phyloP scores from a whole-genome alignment of 257 asterid genomes.

The Schizonepeta tenuifolia region DNA sequence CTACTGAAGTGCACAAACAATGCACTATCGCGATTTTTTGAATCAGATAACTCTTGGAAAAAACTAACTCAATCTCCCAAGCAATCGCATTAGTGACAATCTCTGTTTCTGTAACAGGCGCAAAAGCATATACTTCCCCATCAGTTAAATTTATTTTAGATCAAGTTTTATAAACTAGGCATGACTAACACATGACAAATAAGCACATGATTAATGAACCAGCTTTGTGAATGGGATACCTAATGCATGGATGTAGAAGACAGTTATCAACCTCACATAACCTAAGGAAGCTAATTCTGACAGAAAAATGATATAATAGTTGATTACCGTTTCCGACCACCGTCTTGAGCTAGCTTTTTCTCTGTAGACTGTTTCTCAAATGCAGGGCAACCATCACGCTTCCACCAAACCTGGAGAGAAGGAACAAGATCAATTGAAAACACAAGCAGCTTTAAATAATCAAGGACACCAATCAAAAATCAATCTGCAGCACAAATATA shows the following conservation, averaged over 20 bases:
- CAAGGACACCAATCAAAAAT: constrained; percentile 19
- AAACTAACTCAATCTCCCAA: constrained; percentile 9
- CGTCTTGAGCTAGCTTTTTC: constrained; percentile 73
- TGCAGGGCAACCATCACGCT: constrained; percentile 99
- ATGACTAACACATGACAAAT: background rate
- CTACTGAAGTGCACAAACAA: constrained; percentile 1
- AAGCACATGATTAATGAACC: constrained; percentile 4
- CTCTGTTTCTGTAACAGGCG: constrained; percentile 2
- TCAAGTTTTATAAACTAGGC: background rate
- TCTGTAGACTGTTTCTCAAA: constrained; percentile 83
- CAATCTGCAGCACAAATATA: constrained; percentile 9
- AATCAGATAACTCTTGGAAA: constrained; percentile 21
- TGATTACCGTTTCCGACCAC: constrained; percentile 64
- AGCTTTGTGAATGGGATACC: constrained; percentile 4
- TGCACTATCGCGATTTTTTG: background rate
- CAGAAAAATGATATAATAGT: constrained; percentile 5
- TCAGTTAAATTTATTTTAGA: background rate
- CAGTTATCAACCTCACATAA: constrained; percentile 15
- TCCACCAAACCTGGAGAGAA: constrained; percentile 91
- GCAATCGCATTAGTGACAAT: constrained; percentile 3
- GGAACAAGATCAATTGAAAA: constrained; percentile 27
- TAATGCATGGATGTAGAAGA: constrained; percentile 14
- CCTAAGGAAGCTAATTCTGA: constrained; percentile 21
- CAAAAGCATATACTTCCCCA: constrained; percentile 5
- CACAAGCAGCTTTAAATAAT: constrained; percentile 32